Evolutionary conservation across 2,329 filamentous ascomycete genomes (phyloP), one percentile per base, ranked within the genome.

Genomic region (Beauveria australis): DNA sequence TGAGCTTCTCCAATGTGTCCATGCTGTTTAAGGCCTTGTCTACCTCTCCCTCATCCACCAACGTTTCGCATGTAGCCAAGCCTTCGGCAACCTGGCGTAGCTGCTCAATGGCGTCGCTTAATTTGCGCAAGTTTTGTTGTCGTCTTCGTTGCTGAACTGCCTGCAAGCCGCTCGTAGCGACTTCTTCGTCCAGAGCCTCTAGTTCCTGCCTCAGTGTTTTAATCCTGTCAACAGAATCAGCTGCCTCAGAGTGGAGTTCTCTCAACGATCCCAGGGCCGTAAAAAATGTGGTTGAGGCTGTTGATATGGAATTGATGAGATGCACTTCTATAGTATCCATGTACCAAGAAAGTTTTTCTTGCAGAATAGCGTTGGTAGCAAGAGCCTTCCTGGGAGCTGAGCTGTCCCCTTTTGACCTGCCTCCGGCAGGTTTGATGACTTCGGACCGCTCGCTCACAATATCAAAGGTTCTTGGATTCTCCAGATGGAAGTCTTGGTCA

Each of bases 291-390:
- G 91, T 92, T 0, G 94, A 97, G 1, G 94, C 94, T 0, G 90
- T 92, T 2, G 93, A 97, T 64, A 99, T 99, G 0, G 92, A 96
- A 37, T 91, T 91, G 67, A 99, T 97, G 8, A 99, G 79, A 71
- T 99, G 94, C 59, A 99, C 91, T 72, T 99, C 94, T 24, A 99
- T 92, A 0, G 94, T 99, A 72, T 99, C 94, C 92, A 99, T 96
- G 73, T 99, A 99, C 94, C 94, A 99, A 0, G 94, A 97, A 14
- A 99, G 79, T 74, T 99, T 99, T 74, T 99, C 94, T 72, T 99
- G 94, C 41, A 99, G 74, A 62, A 99, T 99, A 0, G 94, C 94
- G 74, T 99, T 99, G 0, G 92, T 97, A 8, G 93, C 93, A 30
- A 99, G 79, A 1, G 91, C 89, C 72, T 97, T 97, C 63, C 93